These are phyloP conservation scores for Kodamaea arcana DNA, from an alignment of 1,139 yeast species.

Conservation along the genomic window DNA sequence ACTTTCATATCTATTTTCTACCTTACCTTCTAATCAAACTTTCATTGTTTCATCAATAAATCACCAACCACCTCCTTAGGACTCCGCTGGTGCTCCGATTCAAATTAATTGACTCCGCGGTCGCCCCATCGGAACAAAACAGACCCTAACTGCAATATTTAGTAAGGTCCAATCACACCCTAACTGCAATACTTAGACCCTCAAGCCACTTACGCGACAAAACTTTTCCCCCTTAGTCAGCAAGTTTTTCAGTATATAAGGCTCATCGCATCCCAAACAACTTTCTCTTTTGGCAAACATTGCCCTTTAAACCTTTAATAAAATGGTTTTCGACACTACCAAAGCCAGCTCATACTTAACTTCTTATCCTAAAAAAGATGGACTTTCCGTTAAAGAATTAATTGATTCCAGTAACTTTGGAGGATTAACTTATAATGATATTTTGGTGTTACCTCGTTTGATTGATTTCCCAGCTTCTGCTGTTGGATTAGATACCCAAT, in stretches of 20 bases:
- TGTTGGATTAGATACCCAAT: slow-evolving; percentile 76
- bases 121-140: no score
- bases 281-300: slow-evolving; percentile 43
- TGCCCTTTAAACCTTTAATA: slow-evolving; percentile 22
- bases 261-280: background rate
- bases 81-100: no score
- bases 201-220: no score
- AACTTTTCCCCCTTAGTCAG: no score
- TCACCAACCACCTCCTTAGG: no score
- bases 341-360: slow-evolving; percentile 67
- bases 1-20: no score
- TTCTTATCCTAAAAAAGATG: slow-evolving; percentile 71
- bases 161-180: no score
- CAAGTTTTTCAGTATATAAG: background rate
- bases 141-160: no score
- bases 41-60: no score
- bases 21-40: no score
- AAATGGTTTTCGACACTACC: slow-evolving; percentile 49
- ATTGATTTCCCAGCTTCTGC: slow-evolving; percentile 79
- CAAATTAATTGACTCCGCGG: no score
- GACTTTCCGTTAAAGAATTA: slow-evolving; percentile 75
- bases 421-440: slow-evolving; percentile 96
- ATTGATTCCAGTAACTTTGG: slow-evolving; percentile 90
- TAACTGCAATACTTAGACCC: no score
- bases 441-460: slow-evolving; percentile 91